A percentile compares a stretch with the other conserved stretches of the same genome.
Evolutionary conservation across 176 grass and related monocot genomes (phyloP).

Genomic region (Lolium rigidum): DNA sequence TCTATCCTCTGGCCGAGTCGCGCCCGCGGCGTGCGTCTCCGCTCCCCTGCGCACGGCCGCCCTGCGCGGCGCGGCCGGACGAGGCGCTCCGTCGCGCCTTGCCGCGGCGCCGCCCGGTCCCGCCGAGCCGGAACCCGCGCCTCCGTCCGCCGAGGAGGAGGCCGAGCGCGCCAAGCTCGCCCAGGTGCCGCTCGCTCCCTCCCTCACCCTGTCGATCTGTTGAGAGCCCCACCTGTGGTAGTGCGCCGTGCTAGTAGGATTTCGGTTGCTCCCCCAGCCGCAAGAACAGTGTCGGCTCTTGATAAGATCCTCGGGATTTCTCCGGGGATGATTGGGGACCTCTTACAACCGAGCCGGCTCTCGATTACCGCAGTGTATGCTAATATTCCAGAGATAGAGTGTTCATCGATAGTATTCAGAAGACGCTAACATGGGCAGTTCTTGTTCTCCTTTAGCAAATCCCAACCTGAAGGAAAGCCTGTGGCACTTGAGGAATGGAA

Average conservation of each 20-base stretch:
- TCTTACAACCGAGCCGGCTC: background rate
- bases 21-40: background rate
- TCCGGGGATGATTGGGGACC: background rate
- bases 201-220: background rate
- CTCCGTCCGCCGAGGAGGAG: constrained; percentile 41
- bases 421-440: background rate
- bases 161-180: constrained; percentile 70
- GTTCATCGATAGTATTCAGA: too few relatives aligned
- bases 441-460: background rate
- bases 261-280: background rate
- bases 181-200: constrained; percentile 51
- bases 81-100: constrained; percentile 26
- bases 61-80: background rate
- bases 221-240: too few relatives aligned
- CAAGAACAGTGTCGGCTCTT: background rate
- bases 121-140: constrained; percentile 1
- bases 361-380: background rate
- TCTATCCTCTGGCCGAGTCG: background rate
- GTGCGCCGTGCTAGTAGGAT: background rate
- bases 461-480: background rate
- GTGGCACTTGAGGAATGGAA: background rate
- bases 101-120: constrained; percentile 13
- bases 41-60: background rate
- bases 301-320: background rate
- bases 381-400: background rate